Conservation (phyloP, 768 basidiomycete species). For the Bullera alba region DNA sequence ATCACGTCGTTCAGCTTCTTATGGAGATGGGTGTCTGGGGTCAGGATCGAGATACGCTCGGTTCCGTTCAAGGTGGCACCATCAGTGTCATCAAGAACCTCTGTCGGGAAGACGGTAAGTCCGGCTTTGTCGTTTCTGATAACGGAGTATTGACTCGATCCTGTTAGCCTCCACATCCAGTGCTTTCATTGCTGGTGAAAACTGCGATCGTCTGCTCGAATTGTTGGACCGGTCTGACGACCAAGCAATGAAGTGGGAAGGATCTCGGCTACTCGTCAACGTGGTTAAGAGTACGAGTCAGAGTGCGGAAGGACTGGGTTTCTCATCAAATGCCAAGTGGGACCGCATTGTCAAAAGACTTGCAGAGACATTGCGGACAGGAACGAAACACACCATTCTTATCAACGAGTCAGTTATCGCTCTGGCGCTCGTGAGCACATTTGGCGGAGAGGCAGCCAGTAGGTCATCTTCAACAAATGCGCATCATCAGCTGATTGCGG, state of each 20-base stretch:
- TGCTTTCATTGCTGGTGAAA: too few species aligned
- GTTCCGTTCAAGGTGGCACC: constrained; percentile 77
- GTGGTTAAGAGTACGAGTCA: constrained; percentile 69
- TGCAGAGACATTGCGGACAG: constrained; percentile 62
- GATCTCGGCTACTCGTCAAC: constrained; percentile 80
- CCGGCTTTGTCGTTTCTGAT: too few species aligned
- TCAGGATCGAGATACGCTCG: constrained; percentile 69
- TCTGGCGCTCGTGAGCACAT: constrained; percentile 62
- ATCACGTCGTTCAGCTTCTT: constrained; percentile 36
- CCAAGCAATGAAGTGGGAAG: constrained; percentile 77
- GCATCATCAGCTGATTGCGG: not conserved
- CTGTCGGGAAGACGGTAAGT: constrained; percentile 64
- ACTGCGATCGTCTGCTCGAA: constrained; percentile 65
- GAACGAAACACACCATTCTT: constrained; percentile 71
- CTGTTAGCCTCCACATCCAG: too few species aligned
- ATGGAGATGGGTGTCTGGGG: constrained; percentile 63
- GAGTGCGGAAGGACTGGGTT: too few species aligned
- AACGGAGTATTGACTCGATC: too few species aligned
- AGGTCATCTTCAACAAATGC: not conserved
- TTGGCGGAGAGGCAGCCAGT: constrained; percentile 2
- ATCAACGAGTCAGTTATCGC: constrained; percentile 85
- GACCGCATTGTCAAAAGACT: constrained; percentile 54
- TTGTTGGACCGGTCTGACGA: constrained; percentile 73
- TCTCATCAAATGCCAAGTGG: too few species aligned
- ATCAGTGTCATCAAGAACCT: constrained; percentile 86